These are phyloP conservation scores for Apiotrichum veenhuisii DNA, from an alignment of 1,284 basidiomycete species.

Conservation along the genomic window DNA sequence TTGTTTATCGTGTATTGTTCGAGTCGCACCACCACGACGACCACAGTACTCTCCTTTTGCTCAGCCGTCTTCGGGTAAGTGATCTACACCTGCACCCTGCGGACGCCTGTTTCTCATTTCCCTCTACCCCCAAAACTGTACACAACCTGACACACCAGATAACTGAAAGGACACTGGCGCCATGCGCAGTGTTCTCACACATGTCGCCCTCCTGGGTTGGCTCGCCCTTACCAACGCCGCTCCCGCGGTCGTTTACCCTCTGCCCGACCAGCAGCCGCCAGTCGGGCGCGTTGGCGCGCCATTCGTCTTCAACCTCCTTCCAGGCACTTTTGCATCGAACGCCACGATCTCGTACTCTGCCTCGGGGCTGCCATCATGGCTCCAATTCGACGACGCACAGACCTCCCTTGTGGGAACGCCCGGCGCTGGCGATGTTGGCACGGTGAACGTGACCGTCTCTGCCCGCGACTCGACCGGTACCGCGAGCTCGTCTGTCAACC, in stretches of 20 bases:
- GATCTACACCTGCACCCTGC: too few species aligned
- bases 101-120: too few species aligned
- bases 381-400: constrained; percentile 40
- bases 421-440: constrained; percentile 32
- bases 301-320: constrained; percentile 48
- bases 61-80: too few species aligned
- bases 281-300: constrained; percentile 46
- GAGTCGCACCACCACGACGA: too few species aligned
- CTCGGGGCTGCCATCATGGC: constrained; percentile 53
- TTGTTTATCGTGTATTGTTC: too few species aligned
- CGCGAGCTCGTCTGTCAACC: constrained; percentile 33
- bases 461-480: constrained; percentile 38
- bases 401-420: constrained; percentile 42
- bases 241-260: constrained; percentile 46
- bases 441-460: constrained; percentile 31
- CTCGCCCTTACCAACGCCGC: constrained; percentile 22
- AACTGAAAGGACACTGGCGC: constrained; percentile 5
- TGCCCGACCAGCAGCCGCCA: constrained; percentile 48
- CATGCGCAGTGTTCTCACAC: constrained; percentile 17
- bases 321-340: constrained; percentile 41
- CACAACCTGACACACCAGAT: not conserved
- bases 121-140: too few species aligned
- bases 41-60: too few species aligned
- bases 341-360: constrained; percentile 48
- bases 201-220: constrained; percentile 4